Conservation (phyloP, 2,329 filamentous ascomycete species). For the Aspergillus novofumigatus region DNA sequence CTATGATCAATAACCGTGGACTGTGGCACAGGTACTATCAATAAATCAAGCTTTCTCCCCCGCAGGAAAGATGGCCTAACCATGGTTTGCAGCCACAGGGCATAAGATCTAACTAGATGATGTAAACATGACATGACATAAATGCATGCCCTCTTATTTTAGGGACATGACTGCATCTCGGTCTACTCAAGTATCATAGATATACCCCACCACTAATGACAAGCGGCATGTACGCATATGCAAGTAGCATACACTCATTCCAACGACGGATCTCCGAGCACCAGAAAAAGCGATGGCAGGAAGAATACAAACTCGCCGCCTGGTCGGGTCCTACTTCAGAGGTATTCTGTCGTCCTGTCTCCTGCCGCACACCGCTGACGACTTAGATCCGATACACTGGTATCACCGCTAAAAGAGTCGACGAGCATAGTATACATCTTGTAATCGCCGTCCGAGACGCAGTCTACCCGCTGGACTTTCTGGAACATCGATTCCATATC, state of each 20-base stretch:
- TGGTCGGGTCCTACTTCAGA: neutral
- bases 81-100: neutral
- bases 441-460: slow-evolving; percentile 69
- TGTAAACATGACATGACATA: neutral
- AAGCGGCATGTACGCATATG: neutral
- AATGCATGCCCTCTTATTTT: too few relatives aligned
- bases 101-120: neutral
- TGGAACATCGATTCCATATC: slow-evolving; percentile 52
- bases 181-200: too few relatives aligned
- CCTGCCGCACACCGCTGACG: neutral
- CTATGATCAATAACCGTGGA: too few relatives aligned
- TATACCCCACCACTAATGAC: too few relatives aligned
- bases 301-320: neutral
- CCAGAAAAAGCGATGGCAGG: neutral
- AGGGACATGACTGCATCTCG: too few relatives aligned
- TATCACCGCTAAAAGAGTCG: neutral
- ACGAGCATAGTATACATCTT: slow-evolving; percentile 44
- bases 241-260: neutral
- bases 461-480: slow-evolving; percentile 70
- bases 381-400: neutral
- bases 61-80: neutral
- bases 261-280: neutral
- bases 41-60: too few relatives aligned
- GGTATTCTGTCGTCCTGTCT: neutral
- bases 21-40: too few relatives aligned